These are phyloP conservation scores for Tetratostichococcus sp. DNA, from an alignment of 139 green algal species.

Conservation along the genomic window DNA sequence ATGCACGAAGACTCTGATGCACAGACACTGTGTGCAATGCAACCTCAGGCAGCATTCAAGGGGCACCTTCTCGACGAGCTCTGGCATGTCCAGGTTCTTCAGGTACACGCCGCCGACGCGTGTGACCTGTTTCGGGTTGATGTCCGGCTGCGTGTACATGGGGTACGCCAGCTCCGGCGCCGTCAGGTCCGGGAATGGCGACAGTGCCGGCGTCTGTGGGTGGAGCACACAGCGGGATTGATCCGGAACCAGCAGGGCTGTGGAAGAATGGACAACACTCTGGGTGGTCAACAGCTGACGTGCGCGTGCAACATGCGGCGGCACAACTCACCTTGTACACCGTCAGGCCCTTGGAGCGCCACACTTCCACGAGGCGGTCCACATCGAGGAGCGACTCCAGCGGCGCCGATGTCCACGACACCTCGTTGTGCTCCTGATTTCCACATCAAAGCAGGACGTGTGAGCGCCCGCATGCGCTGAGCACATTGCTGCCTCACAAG, in stretches of 20 bases:
- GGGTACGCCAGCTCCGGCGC: conserved; percentile 29
- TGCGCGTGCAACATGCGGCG: too few species aligned
- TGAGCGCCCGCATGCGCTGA: too few species aligned
- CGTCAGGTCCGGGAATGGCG: conserved; percentile 35
- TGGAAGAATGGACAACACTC: too few species aligned
- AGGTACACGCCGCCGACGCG: conserved; percentile 35
- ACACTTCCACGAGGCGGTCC: conserved; percentile 31
- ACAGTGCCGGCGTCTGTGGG: conserved; percentile 27
- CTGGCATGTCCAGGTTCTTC: conserved; percentile 24
- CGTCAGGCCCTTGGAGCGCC: conserved; percentile 20
- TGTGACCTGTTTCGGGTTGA: conserved; percentile 18
- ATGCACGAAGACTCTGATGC: background rate
- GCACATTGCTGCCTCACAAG: too few species aligned
- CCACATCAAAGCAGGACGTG: background rate
- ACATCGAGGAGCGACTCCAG: conserved; percentile 47
- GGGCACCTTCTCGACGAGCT: conserved; percentile 23
- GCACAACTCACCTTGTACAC: conserved; percentile 37
- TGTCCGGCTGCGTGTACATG: conserved; percentile 14
- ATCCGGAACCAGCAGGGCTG: too few species aligned
- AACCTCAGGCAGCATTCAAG: too few species aligned
- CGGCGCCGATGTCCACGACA: conserved; percentile 45
- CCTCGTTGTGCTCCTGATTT: conserved; percentile 49
- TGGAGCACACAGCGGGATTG: background rate
- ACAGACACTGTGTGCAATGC: too few species aligned
- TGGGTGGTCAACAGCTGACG: too few species aligned